Evolutionary conservation across 1,139 yeast genomes (phyloP).

Genomic region (Kluyveromyces marxianus): DNA sequence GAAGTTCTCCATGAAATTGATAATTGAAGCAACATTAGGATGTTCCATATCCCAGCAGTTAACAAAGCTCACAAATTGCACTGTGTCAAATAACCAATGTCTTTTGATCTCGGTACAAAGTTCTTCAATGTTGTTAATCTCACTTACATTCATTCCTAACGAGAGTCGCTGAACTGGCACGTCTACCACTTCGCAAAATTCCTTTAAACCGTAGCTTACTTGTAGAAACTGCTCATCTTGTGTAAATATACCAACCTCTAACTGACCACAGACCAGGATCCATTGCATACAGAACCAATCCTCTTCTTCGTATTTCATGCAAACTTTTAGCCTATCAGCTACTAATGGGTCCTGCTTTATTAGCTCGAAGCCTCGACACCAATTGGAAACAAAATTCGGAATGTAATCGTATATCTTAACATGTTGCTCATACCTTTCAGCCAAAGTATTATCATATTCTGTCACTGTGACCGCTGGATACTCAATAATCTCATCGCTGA

Average conservation of each 20-base stretch:
- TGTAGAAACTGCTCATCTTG: constrained; percentile 18
- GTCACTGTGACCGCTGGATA: not conserved
- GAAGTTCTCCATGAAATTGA: constrained; percentile 18
- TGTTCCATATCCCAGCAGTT: constrained; percentile 4
- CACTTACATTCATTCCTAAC: constrained; percentile 9
- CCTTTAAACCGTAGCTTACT: constrained; percentile 23
- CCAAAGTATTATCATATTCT: not conserved
- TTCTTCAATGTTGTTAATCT: constrained; percentile 9
- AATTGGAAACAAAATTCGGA: constrained; percentile 16
- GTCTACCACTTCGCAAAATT: constrained; percentile 19
- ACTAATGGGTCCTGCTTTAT: constrained; percentile 25
- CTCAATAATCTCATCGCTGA: not conserved
- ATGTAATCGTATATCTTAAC: constrained; percentile 22
- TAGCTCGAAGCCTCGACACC: constrained; percentile 24
- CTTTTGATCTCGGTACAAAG: constrained; percentile 8
- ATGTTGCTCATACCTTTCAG: constrained; percentile 13
- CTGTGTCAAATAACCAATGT: constrained; percentile 11
- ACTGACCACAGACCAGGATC: constrained; percentile 17
- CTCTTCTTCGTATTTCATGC: constrained; percentile 20
- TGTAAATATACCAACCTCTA: constrained; percentile 19
- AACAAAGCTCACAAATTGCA: constrained; percentile 15
- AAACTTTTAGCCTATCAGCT: constrained; percentile 24
- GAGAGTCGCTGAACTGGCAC: constrained; percentile 7
- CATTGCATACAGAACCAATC: constrained; percentile 20
- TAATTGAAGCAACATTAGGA: constrained; percentile 8